These are phyloP conservation scores for Daldinia caldariorum DNA, from an alignment of 495 filamentous ascomycete genomes.

Conservation along the genomic window DNA sequence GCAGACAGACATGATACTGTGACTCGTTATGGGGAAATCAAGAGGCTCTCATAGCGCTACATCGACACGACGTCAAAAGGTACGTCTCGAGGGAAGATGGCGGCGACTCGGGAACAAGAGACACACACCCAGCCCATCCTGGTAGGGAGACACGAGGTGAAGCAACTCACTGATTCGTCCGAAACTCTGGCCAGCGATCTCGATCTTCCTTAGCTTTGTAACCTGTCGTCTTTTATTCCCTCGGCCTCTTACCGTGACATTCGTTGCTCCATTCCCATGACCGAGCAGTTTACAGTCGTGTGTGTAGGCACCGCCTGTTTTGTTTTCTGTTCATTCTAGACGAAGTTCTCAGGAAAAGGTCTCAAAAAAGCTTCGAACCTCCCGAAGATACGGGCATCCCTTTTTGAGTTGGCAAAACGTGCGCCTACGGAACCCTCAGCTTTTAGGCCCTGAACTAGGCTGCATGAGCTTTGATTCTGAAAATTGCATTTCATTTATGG, in stretches of 20 bases:
- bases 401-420: constrained; percentile 22
- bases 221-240: constrained; percentile 19
- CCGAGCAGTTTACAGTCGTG: background rate
- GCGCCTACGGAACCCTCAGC: constrained; percentile 32
- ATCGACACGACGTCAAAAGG: constrained; percentile 29
- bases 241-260: constrained; percentile 27
- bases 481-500: constrained; percentile 36
- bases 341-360: background rate
- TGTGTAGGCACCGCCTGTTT: background rate
- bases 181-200: constrained; percentile 37
- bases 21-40: constrained; percentile 16
- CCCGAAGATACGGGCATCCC: constrained; percentile 10
- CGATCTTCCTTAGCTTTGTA: constrained; percentile 37
- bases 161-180: constrained; percentile 44
- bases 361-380: background rate
- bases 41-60: constrained; percentile 23
- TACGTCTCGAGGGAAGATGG: constrained; percentile 26
- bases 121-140: constrained; percentile 27
- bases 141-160: constrained; percentile 42
- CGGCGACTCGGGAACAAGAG: constrained; percentile 38
- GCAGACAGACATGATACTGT: constrained; percentile 19
- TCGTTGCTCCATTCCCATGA: constrained; percentile 25
- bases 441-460: constrained; percentile 32
- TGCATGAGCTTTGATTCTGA: constrained; percentile 43
- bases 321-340: background rate